phyloP scores from a whole-genome alignment of 1,284 basidiomycete genomes.

The Agaricales sp. region DNA sequence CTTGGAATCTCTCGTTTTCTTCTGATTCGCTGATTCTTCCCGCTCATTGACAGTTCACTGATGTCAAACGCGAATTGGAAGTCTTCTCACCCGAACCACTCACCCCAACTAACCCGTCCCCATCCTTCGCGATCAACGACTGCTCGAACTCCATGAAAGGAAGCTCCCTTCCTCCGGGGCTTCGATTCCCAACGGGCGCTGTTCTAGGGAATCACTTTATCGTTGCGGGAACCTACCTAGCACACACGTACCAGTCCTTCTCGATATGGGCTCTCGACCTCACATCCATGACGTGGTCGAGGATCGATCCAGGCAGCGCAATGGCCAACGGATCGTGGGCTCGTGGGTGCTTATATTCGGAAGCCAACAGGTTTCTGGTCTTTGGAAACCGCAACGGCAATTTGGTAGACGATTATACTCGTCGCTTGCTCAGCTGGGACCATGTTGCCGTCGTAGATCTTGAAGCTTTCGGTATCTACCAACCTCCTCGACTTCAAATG shows the following conservation, averaged over 20 bases:
- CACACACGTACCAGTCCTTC: conserved; percentile 82
- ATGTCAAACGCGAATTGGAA: conserved; percentile 89
- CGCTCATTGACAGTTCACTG: conserved; percentile 60
- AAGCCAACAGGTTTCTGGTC: conserved; percentile 73
- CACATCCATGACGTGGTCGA: conserved; percentile 70
- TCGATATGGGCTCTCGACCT: conserved; percentile 87
- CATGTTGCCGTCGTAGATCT: conserved; percentile 86
- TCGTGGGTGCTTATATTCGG: conserved; percentile 74
- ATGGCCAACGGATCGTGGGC: conserved; percentile 83
- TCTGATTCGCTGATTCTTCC: conserved; percentile 2
- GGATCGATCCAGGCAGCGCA: conserved; percentile 75
- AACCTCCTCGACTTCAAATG: conserved; percentile 64
- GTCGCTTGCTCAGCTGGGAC: conserved; percentile 83
- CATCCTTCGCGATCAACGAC: conserved; percentile 52
- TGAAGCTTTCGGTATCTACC: conserved; percentile 90
- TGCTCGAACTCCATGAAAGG: conserved; percentile 71
- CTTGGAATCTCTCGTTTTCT: too few species aligned
- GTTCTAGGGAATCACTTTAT: conserved; percentile 83
- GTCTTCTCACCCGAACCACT: conserved; percentile 71
- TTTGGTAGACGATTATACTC: conserved; percentile 86
- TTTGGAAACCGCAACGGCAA: conserved; percentile 85
- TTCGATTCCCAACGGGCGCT: conserved; percentile 89
- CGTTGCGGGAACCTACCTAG: conserved; percentile 84
- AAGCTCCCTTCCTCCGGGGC: conserved; percentile 74
- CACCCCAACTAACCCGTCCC: conserved; percentile 26